Evolutionary conservation across 2,329 filamentous ascomycete species (phyloP), one percentile per base, ranked within the genome.

Genomic region (Talaromyces sp.): DNA sequence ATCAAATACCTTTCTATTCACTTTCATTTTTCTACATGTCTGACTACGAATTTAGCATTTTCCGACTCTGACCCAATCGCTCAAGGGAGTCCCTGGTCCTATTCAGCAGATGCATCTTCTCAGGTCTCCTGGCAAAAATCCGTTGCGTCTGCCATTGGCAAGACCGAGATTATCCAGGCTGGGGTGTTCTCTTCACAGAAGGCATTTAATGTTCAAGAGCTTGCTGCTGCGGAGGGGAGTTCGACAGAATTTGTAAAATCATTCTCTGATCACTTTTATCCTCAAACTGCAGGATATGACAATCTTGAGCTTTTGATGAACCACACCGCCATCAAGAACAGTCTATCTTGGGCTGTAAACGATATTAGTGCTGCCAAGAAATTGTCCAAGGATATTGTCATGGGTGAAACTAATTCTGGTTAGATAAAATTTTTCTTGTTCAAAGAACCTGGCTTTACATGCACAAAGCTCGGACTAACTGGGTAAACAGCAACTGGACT

Each of bases 321-420:
- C 56, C 80, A 82, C 56, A 69, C 68, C 7, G 68, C 68, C 4
- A 80, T 80, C 49, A 71, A 71, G 0, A 72, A 63, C 7, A 76
- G 81, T 54, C 65, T 80, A 4, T 64, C 70, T 21, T 66, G 69
- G 17, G 82, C 78, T 60, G 72, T 75, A 17, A 64, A 70, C 10
- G 80, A 82, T 38, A 68, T 81, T 0, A 68, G 70, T 0, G 77
- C 78, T 3, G 77, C 78, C 0, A 60, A 71, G 19, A 66, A 61
- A 0, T 65, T 73, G 21, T 74, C 75, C 2, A 81, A 80, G 64
- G 72, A 76, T 3, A 79, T 81, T 62, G 68, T 82, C 10, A 75
- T 82, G 58, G 80, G 80, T 1, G 81, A 82, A 69, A 82, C 79
- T 0, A 82, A 82, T 63, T 81, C 79, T 0, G 78, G 78, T 79